phyloP scores from a whole-genome alignment of 257 asterid genomes.

The Solanum rostratum region DNA sequence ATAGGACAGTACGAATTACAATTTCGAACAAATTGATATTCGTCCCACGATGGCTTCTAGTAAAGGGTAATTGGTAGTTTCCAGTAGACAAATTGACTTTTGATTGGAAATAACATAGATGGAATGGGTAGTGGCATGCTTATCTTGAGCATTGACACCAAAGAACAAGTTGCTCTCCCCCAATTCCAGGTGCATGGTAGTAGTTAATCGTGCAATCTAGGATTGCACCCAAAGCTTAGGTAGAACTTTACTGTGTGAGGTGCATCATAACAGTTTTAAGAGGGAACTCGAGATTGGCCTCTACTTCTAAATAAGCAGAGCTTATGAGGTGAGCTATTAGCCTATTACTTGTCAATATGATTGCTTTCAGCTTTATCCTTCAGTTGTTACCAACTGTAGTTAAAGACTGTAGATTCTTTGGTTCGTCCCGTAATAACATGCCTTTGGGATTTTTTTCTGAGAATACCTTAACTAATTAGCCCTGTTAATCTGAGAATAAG shows the following conservation, averaged over 20 bases:
- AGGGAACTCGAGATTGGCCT: background rate
- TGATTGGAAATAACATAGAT: background rate
- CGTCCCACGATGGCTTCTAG: background rate
- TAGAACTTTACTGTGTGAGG: background rate
- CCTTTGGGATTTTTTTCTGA: background rate
- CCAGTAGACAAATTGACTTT: background rate
- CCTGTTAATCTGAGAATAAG: background rate
- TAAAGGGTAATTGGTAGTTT: background rate
- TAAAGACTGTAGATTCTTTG: background rate
- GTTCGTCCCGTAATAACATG: background rate
- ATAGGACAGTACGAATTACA: background rate
- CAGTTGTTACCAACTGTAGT: background rate
- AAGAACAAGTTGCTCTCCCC: background rate
- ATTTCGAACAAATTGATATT: background rate
- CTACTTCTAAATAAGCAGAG: background rate
- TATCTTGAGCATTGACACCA: background rate
- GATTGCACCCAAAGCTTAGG: background rate
- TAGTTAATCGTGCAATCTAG: background rate
- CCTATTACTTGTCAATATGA: background rate
- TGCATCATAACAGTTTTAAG: background rate
- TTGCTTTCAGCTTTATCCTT: background rate
- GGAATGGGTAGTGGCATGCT: background rate
- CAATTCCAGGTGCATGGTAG: background rate
- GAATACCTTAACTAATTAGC: background rate
- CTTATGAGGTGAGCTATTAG: background rate